Base-by-base conservation (phyloP, 352 stramenopile genomes). In the Globisporangium takayamanum region DNA sequence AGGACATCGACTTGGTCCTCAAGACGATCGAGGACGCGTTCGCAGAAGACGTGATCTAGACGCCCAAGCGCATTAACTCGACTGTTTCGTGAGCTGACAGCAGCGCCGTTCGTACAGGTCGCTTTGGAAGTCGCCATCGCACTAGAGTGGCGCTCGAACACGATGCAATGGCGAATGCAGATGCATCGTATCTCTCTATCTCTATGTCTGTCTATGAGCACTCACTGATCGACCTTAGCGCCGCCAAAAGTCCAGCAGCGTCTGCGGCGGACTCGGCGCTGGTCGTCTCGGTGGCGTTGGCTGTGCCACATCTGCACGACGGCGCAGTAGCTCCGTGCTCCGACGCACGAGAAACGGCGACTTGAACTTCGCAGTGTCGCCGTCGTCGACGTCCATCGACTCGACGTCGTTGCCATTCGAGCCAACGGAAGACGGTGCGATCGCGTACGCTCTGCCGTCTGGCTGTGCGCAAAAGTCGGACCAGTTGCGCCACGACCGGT, bases 1-100 rank as follows among this genome's bases (percentile, higher is more conserved):
- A 92, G 56, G 85, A 95, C 58, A 88, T 94, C 46, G 70, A 89
- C 58, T 61, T 76, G 30, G 70, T 90, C 59, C 56, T 95, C 52
- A 59, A 82, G 39, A 74, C 84, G 30, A 69, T 95, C 42, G 79
- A 92, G 39, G 68, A 88, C 47, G 79, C 75, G 3, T 80, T 85
- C 50, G 65, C 71, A 55, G 69, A 86, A 56, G 68, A 86, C 50
- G 50, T 88, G 49, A 52, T 84, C 58, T 88, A 83, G 62, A 66
- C 44, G 22, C 5, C 22, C 15, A 5, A 12, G 15, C 5, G 39
- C 39, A 8, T 7, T 14, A 6, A 7, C 4, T n/a, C 14, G 46
- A 5, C 42, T 22, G 5, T n/a, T 5, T 10, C 8, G 18, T 50
- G 45, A 25, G 18, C 45, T 28, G 2, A 6, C n/a, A 28, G 45